Base-by-base conservation (phyloP, 1,284 basidiomycete genomes). In the Tylopilus sp. region DNA sequence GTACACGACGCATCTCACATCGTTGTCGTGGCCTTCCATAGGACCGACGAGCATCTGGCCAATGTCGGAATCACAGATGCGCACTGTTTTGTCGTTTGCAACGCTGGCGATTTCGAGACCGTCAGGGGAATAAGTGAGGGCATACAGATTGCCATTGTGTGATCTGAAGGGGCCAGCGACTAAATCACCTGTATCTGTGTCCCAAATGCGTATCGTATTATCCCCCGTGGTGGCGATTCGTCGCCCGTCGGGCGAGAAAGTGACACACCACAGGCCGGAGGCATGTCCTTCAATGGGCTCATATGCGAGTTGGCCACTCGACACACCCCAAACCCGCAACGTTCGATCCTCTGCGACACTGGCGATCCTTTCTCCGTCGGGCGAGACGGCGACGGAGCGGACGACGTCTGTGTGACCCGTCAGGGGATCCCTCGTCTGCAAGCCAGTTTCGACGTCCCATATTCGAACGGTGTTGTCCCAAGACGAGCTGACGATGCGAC, bases 161-260 rank as follows among this genome's bases (percentile, higher is more conserved):
- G 61, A 65, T 41, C 59, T 52, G 52, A 65, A 62, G 1, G 62
- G 62, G 30, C 61, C 63, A 43, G 52, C 54, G 47, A 67, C 52
- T 36, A 56, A 41, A 18, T 53, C 46, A 6, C 61, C 65, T 16
- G 63, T 60, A 46, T 63, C 58, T 25, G 59, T 40, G 49, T 67
- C 65, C 64, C 66, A 66, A 48, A 66, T 43, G 49, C 64, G 59
- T 45, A 69, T 62, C 2, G 66, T 66, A 38, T 59, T 60, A 43
- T 69, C 67, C 1, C 65, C 66, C 2, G 64, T 64, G 16, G 66
- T 68, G 16, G 65, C 64, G 41, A 69, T 56, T 28, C 56, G 56
- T 16, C 52, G 59, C 37, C 67, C 62, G 46, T 69, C 45, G 37
- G 66, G 67, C 21, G 64, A 68, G 54, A 67, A 62, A 2, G 60